phyloP scores from a whole-genome alignment of 1,139 yeast species.

The Taphrina flavorubra region DNA sequence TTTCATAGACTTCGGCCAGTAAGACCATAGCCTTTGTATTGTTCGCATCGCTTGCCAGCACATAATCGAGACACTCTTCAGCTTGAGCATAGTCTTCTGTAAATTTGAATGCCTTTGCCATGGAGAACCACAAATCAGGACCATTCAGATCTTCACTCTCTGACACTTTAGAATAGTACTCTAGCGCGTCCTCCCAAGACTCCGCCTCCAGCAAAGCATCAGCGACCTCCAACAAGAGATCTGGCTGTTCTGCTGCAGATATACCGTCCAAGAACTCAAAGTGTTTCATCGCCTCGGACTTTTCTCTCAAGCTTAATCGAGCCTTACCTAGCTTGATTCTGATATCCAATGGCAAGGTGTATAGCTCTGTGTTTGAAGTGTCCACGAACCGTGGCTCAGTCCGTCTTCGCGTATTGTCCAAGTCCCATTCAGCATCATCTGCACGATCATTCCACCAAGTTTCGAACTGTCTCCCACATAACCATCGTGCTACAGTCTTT shows the following conservation, averaged over 20 bases:
- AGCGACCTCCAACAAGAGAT: constrained; percentile 79
- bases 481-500: constrained; percentile 80
- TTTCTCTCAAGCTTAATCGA: constrained; percentile 68
- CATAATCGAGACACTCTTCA: constrained; percentile 63
- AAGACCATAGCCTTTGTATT: constrained; percentile 76
- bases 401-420: constrained; percentile 67
- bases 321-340: constrained; percentile 77
- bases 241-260: constrained; percentile 53
- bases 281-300: constrained; percentile 70
- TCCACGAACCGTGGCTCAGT: constrained; percentile 47
- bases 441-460: constrained; percentile 79
- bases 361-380: constrained; percentile 43
- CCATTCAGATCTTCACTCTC: constrained; percentile 52
- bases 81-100: constrained; percentile 74
- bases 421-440: constrained; percentile 72
- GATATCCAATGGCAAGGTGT: constrained; percentile 78
- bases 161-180: constrained; percentile 63
- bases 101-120: constrained; percentile 81
- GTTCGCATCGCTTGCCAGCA: constrained; percentile 63
- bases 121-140: constrained; percentile 62
- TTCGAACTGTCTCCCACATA: constrained; percentile 70
- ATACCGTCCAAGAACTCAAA: constrained; percentile 46
- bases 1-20: constrained; percentile 77
- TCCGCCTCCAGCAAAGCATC: constrained; percentile 71
- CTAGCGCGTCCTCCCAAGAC: constrained; percentile 72